A percentile compares a stretch with the other conserved stretches of the same genome.
These are phyloP conservation scores for Sporobolomyces roseus DNA, from an alignment of 768 basidiomycete genomes.

Conservation along the genomic window DNA sequence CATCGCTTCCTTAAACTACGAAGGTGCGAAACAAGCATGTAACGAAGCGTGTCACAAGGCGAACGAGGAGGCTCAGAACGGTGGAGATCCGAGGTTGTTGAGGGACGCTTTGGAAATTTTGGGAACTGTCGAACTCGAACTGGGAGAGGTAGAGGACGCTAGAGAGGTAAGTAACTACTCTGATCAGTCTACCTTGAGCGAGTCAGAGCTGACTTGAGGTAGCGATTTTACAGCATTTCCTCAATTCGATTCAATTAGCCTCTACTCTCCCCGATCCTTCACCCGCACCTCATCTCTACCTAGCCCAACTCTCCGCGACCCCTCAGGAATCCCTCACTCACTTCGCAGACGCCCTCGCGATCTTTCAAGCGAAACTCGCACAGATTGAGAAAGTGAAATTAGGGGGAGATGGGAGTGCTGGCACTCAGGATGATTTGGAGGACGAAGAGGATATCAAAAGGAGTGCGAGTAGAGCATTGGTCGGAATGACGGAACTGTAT, in stretches of 20 bases:
- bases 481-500: slow-evolving; percentile 47
- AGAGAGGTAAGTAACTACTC: slow-evolving; percentile 36
- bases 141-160: slow-evolving; percentile 38
- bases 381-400: slow-evolving; percentile 39
- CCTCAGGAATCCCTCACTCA: slow-evolving; percentile 44
- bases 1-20: slow-evolving; percentile 37
- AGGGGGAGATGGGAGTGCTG: slow-evolving; percentile 29
- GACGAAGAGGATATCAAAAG: slow-evolving; percentile 41
- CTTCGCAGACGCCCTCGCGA: slow-evolving; percentile 37
- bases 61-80: slow-evolving; percentile 16
- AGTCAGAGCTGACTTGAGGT: not conserved
- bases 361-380: slow-evolving; percentile 39
- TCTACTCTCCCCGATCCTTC: slow-evolving; percentile 34
- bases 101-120: slow-evolving; percentile 41
- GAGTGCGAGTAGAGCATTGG: slow-evolving; percentile 42
- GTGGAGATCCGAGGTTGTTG: slow-evolving; percentile 20
- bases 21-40: slow-evolving; percentile 35
- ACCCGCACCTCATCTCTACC: slow-evolving; percentile 44
- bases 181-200: not conserved
- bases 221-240: slow-evolving; percentile 32
- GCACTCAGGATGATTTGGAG: slow-evolving; percentile 15
- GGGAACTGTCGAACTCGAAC: slow-evolving; percentile 43
- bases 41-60: slow-evolving; percentile 34
- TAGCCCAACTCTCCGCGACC: slow-evolving; percentile 43
- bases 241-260: slow-evolving; percentile 30